phyloP scores from a whole-genome alignment of 257 asterid genomes.

The Fraxinus pennsylvanica region DNA sequence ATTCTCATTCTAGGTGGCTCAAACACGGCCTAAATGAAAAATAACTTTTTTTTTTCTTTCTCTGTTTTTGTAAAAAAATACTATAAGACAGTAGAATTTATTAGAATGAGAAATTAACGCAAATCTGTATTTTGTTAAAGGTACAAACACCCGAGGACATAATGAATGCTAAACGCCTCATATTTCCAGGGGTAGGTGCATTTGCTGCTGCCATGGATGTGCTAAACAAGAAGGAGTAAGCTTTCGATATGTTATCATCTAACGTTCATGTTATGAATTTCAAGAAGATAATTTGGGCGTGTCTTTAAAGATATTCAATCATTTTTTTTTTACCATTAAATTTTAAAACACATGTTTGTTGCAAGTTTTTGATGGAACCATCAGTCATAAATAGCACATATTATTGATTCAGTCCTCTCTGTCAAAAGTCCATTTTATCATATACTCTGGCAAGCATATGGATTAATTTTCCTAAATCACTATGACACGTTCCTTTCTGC shows the following conservation, averaged over 20 bases:
- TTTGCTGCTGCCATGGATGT: conserved; percentile 98
- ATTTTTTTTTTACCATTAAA: background rate
- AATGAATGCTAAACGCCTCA: conserved; percentile 73
- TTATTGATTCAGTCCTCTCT: background rate
- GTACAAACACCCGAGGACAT: conserved; percentile 85
- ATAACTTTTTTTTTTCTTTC: background rate
- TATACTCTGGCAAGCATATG: background rate
- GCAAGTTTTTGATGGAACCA: background rate
- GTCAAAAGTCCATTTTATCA: background rate
- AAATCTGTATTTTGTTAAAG: conserved; percentile 33
- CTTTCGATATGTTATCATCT: background rate
- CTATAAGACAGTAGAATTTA: background rate
- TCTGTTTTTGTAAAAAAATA: background rate
- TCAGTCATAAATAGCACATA: background rate
- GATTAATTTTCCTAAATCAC: background rate
- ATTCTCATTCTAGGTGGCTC: no score
- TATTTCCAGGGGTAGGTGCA: conserved; percentile 98
- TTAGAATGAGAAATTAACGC: background rate
- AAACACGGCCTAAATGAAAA: no score
- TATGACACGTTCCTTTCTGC: background rate
- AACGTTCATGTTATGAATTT: background rate
- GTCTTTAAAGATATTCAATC: background rate
- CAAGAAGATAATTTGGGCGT: background rate
- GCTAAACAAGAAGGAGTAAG: conserved; percentile 72
- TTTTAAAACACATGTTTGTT: background rate